Percentiles rank a stretch among this genome's conserved stretches.
phyloP scores from a whole-genome alignment of 1,284 basidiomycete species.

The Caloboletus firmus region DNA sequence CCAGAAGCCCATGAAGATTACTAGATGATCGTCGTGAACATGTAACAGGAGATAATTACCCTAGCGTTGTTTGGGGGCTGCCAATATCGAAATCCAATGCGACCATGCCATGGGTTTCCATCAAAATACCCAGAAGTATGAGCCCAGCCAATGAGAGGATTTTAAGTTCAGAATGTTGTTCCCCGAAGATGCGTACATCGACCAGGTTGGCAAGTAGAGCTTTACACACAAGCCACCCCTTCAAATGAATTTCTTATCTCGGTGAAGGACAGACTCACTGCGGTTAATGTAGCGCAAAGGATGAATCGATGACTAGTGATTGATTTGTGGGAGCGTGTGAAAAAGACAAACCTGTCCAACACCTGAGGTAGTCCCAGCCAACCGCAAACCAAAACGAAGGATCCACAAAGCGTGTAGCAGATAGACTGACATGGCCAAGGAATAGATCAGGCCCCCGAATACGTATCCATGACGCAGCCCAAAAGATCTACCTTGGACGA shows the following conservation, averaged over 20 bases:
- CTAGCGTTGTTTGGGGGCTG: slow-evolving; percentile 46
- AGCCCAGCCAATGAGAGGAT: slow-evolving; percentile 61
- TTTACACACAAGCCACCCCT: slow-evolving; percentile 21
- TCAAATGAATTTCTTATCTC: neutral
- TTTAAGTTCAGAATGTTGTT: slow-evolving; percentile 63
- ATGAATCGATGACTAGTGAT: slow-evolving; percentile 18
- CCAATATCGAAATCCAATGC: slow-evolving; percentile 69
- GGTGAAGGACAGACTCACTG: slow-evolving; percentile 38
- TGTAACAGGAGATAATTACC: slow-evolving; percentile 44
- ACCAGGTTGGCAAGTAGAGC: slow-evolving; percentile 58
- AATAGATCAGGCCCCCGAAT: slow-evolving; percentile 28
- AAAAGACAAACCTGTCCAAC: slow-evolving; percentile 16
- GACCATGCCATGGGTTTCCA: slow-evolving; percentile 62
- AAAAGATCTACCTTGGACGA: slow-evolving; percentile 30
- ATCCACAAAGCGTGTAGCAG: slow-evolving; percentile 48
- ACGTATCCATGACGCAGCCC: slow-evolving; percentile 44
- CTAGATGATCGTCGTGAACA: slow-evolving; percentile 47
- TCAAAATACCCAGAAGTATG: slow-evolving; percentile 62
- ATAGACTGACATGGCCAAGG: slow-evolving; percentile 41
- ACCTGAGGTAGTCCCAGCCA: slow-evolving; percentile 40
- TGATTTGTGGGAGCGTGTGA: slow-evolving; percentile 45
- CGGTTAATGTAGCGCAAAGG: slow-evolving; percentile 43
- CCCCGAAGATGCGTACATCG: slow-evolving; percentile 53
- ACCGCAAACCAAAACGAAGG: slow-evolving; percentile 50
- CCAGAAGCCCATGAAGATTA: slow-evolving; percentile 65